A percentile compares a stretch with the other conserved stretches of the same genome.
Evolutionary conservation across 345 rosid species (phyloP).

Genomic region (Psidium guajava): DNA sequence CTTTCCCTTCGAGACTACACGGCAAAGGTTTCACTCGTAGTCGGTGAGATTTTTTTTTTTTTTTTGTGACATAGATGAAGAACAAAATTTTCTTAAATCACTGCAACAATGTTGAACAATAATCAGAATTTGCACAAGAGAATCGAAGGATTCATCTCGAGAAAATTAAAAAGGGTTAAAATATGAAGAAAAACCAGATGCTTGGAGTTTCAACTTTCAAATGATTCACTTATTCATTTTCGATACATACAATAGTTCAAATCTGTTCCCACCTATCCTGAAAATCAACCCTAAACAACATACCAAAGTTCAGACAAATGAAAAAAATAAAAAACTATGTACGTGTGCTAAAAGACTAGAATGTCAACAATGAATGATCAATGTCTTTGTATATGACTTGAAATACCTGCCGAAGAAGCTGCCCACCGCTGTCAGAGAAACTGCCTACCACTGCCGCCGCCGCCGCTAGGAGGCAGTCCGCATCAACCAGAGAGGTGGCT

Average conservation of each 20-base stretch:
- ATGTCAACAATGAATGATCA: background rate
- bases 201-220: background rate
- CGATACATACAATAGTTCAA: background rate
- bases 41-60: background rate
- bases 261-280: background rate
- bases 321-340: background rate
- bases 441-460: no score
- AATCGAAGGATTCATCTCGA: background rate
- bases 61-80: no score
- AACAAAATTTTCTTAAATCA: background rate
- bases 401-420: no score
- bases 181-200: background rate
- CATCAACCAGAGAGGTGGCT: no score
- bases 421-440: no score
- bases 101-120: background rate
- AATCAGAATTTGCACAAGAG: background rate
- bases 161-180: background rate
- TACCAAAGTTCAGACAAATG: background rate
- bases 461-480: no score
- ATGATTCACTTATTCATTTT: background rate
- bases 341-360: background rate
- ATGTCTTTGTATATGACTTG: no score
- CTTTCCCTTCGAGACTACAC: background rate
- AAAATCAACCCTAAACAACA: background rate
- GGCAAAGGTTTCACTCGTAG: background rate